Percentiles rank a stretch among this genome's conserved stretches.
phyloP scores from a whole-genome alignment of 2,329 filamentous ascomycete species.

The Fusarium hostae region DNA sequence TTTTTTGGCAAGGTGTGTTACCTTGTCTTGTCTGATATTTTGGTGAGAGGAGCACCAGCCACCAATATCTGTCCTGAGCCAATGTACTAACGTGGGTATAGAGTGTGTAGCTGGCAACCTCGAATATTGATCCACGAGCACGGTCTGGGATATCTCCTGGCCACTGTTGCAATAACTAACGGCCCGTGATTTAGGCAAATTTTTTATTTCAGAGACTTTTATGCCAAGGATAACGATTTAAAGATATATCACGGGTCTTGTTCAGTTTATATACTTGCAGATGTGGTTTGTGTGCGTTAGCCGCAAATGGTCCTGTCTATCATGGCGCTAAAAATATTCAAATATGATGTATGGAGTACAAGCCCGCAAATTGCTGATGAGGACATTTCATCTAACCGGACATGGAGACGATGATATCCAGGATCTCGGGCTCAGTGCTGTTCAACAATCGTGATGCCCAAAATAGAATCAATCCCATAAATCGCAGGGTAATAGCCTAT shows the following conservation, averaged over 20 bases:
- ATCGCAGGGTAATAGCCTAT: neutral
- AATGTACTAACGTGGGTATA: neutral
- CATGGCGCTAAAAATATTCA: constrained; percentile 15
- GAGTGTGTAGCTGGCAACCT: neutral
- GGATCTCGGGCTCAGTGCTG: neutral
- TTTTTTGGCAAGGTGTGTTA: constrained; percentile 15
- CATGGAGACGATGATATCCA: neutral
- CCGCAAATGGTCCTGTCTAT: constrained; percentile 21
- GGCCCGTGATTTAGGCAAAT: neutral
- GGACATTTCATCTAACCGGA: neutral
- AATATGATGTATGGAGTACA: neutral
- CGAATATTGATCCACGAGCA: neutral
- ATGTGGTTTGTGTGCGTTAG: neutral
- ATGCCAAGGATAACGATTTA: neutral
- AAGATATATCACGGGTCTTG: neutral
- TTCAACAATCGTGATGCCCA: neutral
- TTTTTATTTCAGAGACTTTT: neutral
- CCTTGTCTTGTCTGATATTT: constrained; percentile 10
- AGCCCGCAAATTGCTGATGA: neutral
- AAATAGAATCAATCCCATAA: neutral
- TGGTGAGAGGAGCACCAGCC: constrained; percentile 18
- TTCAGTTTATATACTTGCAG: constrained; percentile 9
- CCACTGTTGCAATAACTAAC: neutral
- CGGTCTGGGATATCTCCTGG: neutral
- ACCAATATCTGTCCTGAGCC: constrained; percentile 13